phyloP scores from a whole-genome alignment of 2,329 filamentous ascomycete species.

The Hymenoscyphus fraxineus region DNA sequence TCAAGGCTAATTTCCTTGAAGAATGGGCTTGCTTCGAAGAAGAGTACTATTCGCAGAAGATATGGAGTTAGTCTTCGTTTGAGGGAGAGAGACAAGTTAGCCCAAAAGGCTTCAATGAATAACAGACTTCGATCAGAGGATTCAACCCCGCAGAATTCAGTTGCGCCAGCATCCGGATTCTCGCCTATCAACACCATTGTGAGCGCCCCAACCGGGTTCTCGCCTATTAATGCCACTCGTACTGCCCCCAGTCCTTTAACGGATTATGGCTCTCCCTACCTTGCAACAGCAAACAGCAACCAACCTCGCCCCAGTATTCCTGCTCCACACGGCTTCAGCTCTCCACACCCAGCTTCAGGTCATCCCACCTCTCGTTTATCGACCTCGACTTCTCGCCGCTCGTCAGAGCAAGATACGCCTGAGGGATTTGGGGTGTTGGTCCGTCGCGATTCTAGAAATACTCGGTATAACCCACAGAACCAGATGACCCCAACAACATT shows the following conservation, averaged over 20 bases:
- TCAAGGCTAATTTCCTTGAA: constrained; percentile 22
- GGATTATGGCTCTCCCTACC: constrained; percentile 5
- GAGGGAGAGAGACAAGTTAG: constrained; percentile 28
- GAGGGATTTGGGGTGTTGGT: neutral
- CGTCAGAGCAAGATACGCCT: neutral
- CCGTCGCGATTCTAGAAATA: neutral
- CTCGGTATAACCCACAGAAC: constrained; percentile 10
- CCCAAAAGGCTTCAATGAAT: neutral
- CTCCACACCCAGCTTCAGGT: neutral
- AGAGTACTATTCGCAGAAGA: constrained; percentile 28
- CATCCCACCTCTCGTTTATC: neutral
- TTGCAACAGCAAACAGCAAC: constrained; percentile 1
- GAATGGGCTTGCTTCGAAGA: constrained; percentile 29
- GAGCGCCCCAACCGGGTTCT: constrained; percentile 10
- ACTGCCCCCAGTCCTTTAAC: neutral
- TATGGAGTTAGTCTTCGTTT: constrained; percentile 31
- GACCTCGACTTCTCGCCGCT: neutral
- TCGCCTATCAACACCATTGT: constrained; percentile 5
- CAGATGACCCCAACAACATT: constrained; percentile 6
- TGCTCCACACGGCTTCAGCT: neutral
- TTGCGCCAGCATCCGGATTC: neutral
- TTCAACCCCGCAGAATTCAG: neutral
- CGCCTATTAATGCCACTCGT: constrained; percentile 15
- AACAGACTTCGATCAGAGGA: neutral
- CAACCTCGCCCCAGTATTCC: constrained; percentile 1